phyloP scores from a whole-genome alignment of 208 protist species.

The Acanthamoeba royreba region DNA sequence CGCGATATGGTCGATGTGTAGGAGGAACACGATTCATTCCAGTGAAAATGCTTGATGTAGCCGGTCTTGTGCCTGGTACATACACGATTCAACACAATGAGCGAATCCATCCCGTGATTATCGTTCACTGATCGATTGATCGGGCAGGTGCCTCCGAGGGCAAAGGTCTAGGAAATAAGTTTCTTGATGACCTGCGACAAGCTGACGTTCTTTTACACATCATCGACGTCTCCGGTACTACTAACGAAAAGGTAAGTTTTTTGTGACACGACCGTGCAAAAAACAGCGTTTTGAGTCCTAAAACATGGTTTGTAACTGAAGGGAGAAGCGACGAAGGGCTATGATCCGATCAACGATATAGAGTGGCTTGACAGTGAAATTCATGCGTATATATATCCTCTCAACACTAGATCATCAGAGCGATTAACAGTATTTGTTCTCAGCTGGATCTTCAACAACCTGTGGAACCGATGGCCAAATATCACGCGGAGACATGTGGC shows the following conservation, averaged over 20 bases:
- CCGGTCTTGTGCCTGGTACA: slow-evolving; percentile 67
- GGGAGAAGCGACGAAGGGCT: slow-evolving; percentile 58
- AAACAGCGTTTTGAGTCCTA: not conserved
- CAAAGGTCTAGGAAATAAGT: slow-evolving; percentile 72
- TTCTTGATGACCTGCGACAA: slow-evolving; percentile 70
- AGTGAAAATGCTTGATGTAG: slow-evolving; percentile 74
- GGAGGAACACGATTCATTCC: slow-evolving; percentile 65
- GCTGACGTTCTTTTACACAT: slow-evolving; percentile 72
- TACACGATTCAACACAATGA: no score
- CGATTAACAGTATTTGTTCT: not conserved
- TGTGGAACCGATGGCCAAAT: slow-evolving; percentile 59
- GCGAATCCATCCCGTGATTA: no score
- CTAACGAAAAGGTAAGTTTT: slow-evolving; percentile 68
- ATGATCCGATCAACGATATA: slow-evolving; percentile 71
- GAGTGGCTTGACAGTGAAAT: slow-evolving; percentile 72
- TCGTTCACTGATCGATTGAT: not conserved
- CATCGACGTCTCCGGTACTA: slow-evolving; percentile 68
- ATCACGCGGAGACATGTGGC: slow-evolving; percentile 52
- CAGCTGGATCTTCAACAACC: slow-evolving; percentile 69
- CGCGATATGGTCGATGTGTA: slow-evolving; percentile 65
- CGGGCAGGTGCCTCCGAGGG: slow-evolving; percentile 57
- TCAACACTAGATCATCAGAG: not conserved
- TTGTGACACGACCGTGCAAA: no score
- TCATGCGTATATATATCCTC: slow-evolving; percentile 35
- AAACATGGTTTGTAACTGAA: not conserved